These are phyloP conservation scores for Blastocystis sp. DNA, from an alignment of 352 stramenopile genomes.

Conservation along the genomic window DNA sequence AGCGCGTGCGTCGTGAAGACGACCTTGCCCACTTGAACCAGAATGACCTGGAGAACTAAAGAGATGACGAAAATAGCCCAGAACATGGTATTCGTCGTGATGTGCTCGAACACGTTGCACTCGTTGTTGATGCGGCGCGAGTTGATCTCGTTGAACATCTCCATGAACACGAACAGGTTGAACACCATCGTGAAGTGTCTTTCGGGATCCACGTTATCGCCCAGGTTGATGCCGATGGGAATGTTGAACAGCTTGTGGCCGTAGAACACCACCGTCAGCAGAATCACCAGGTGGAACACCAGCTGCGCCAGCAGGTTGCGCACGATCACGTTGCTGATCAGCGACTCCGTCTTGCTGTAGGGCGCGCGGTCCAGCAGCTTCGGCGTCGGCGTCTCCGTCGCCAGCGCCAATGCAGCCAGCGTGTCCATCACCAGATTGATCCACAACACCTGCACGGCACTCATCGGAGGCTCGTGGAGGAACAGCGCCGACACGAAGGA, in stretches of 20 bases:
- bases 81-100: slow-evolving; percentile 80
- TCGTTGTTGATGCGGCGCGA: slow-evolving; percentile 76
- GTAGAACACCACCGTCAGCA: slow-evolving; percentile 71
- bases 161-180: slow-evolving; percentile 88
- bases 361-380: slow-evolving; percentile 76
- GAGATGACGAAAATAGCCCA: slow-evolving; percentile 76
- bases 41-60: slow-evolving; percentile 76
- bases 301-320: slow-evolving; percentile 82
- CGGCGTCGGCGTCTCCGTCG: slow-evolving; percentile 76
- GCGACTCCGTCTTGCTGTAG: slow-evolving; percentile 73
- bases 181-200: slow-evolving; percentile 87
- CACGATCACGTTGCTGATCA: slow-evolving; percentile 81
- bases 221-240: not conserved
- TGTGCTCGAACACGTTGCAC: slow-evolving; percentile 81
- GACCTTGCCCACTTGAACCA: slow-evolving; percentile 80
- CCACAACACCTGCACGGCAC: slow-evolving; percentile 86
- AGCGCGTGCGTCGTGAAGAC: slow-evolving; percentile 65
- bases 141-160: slow-evolving; percentile 82
- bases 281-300: slow-evolving; percentile 73
- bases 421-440: slow-evolving; percentile 97
- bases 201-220: slow-evolving; percentile 62
- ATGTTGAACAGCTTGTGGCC: not conserved
- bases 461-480: slow-evolving; percentile 67
- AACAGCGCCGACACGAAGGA: slow-evolving; percentile 72
- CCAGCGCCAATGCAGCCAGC: slow-evolving; percentile 82